These are phyloP conservation scores for Diospyros lotus DNA, from an alignment of 148 eudicot genomes.

Conservation along the genomic window DNA sequence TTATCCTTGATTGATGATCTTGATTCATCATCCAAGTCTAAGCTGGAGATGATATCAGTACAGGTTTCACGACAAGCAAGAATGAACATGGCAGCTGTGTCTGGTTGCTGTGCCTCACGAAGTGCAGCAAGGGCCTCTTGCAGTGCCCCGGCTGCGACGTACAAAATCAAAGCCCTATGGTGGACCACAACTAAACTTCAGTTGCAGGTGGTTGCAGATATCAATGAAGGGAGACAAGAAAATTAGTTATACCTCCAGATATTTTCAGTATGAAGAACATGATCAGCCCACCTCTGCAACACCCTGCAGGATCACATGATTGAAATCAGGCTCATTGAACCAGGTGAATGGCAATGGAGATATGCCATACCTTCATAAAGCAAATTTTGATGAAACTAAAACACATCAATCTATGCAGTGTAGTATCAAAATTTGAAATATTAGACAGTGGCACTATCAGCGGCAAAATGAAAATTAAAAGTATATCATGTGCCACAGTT, in stretches of 20 bases:
- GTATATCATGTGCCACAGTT: too few relatives aligned
- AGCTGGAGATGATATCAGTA: constrained; percentile 49
- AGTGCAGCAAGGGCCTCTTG: constrained; percentile 90
- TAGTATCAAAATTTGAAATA: background rate
- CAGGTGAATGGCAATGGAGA: background rate
- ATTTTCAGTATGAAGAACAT: constrained; percentile 66
- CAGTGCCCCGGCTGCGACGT: constrained; percentile 86
- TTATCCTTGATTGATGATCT: constrained; percentile 33
- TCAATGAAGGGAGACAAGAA: background rate
- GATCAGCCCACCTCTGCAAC: constrained; percentile 94
- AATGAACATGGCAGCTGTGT: constrained; percentile 93
- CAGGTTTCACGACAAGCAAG: constrained; percentile 84
- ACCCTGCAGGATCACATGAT: constrained; percentile 52
- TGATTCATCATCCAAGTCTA: constrained; percentile 44
- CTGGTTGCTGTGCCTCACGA: constrained; percentile 90
- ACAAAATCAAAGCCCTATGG: constrained; percentile 82
- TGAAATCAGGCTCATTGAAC: constrained; percentile 11
- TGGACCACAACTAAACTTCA: constrained; percentile 13
- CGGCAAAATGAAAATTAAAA: too few relatives aligned
- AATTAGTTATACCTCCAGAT: constrained; percentile 73
- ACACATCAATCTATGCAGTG: background rate
- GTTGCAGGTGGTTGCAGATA: background rate
- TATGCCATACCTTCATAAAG: background rate
- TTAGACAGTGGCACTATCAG: background rate
- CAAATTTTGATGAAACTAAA: background rate